These are phyloP conservation scores for Candida sphagnicola DNA, from an alignment of 805 yeast species.

Conservation along the genomic window DNA sequence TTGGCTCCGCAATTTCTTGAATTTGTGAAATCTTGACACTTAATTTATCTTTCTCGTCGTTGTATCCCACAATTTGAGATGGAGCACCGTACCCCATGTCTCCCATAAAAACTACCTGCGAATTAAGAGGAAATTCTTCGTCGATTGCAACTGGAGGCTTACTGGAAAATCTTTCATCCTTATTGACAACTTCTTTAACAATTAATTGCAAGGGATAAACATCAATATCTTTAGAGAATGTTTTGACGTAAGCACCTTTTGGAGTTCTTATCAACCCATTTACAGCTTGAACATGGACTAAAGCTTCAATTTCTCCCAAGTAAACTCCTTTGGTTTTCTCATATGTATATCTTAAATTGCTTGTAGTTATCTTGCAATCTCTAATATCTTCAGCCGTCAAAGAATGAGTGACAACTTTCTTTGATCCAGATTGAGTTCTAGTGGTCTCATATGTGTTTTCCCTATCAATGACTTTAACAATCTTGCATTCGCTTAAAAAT, in stretches of 20 bases:
- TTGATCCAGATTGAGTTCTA: slow-evolving; percentile 20
- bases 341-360: slow-evolving; percentile 39
- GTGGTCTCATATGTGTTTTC: slow-evolving; percentile 42
- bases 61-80: slow-evolving; percentile 62
- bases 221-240: slow-evolving; percentile 51
- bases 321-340: slow-evolving; percentile 58
- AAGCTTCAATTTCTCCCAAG: slow-evolving; percentile 48
- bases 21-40: slow-evolving; percentile 47
- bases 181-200: slow-evolving; percentile 68
- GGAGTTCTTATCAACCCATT: slow-evolving; percentile 69
- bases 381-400: slow-evolving; percentile 42
- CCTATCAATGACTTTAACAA: slow-evolving; percentile 59
- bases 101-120: slow-evolving; percentile 76
- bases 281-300: slow-evolving; percentile 70
- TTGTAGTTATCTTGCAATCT: slow-evolving; percentile 40
- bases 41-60: slow-evolving; percentile 35
- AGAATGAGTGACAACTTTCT: slow-evolving; percentile 29
- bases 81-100: slow-evolving; percentile 85
- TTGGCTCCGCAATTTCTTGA: slow-evolving; percentile 50
- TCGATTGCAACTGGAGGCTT: slow-evolving; percentile 73
- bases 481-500: slow-evolving; percentile 74
- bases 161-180: slow-evolving; percentile 71
- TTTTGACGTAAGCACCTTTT: slow-evolving; percentile 75
- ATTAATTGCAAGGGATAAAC: slow-evolving; percentile 74
- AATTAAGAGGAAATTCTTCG: slow-evolving; percentile 74